Percentiles rank a stretch among this genome's conserved stretches.
These are phyloP conservation scores for Striga asiatica DNA, from an alignment of 257 asterid species.

Conservation along the genomic window DNA sequence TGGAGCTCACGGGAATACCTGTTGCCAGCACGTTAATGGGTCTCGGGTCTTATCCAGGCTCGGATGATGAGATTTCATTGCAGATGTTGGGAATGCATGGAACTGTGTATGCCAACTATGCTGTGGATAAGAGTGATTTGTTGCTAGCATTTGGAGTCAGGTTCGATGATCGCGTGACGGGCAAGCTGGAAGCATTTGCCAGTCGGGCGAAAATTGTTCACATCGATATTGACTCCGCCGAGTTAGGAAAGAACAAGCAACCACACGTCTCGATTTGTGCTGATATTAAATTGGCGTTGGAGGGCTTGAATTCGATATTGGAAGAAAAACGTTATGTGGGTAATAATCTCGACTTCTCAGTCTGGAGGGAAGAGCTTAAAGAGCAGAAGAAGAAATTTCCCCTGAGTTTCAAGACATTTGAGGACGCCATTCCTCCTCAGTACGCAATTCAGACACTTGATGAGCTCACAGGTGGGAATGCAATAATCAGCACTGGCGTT, in stretches of 20 bases:
- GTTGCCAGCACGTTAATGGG: slow-evolving; percentile 81
- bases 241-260: slow-evolving; percentile 74
- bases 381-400: slow-evolving; percentile 49
- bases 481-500: slow-evolving; percentile 62
- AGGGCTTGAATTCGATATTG: slow-evolving; percentile 41
- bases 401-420: slow-evolving; percentile 44
- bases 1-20: slow-evolving; percentile 53
- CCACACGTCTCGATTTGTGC: slow-evolving; percentile 69
- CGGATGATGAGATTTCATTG: slow-evolving; percentile 41
- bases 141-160: slow-evolving; percentile 75
- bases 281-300: slow-evolving; percentile 45
- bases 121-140: slow-evolving; percentile 67
- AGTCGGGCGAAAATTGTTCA: slow-evolving; percentile 79
- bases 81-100: slow-evolving; percentile 93
- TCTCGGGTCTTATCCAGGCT: slow-evolving; percentile 51
- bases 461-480: slow-evolving; percentile 59
- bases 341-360: slow-evolving; percentile 29
- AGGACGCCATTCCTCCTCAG: slow-evolving; percentile 67
- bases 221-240: slow-evolving; percentile 70
- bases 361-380: slow-evolving; percentile 59
- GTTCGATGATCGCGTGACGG: slow-evolving; percentile 77
- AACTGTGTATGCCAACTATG: slow-evolving; percentile 63
- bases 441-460: slow-evolving; percentile 62
- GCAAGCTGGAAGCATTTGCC: slow-evolving; percentile 71
- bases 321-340: slow-evolving; percentile 12